These are phyloP conservation scores for Daedaleopsis nitida DNA, from an alignment of 768 basidiomycete genomes.

Conservation along the genomic window DNA sequence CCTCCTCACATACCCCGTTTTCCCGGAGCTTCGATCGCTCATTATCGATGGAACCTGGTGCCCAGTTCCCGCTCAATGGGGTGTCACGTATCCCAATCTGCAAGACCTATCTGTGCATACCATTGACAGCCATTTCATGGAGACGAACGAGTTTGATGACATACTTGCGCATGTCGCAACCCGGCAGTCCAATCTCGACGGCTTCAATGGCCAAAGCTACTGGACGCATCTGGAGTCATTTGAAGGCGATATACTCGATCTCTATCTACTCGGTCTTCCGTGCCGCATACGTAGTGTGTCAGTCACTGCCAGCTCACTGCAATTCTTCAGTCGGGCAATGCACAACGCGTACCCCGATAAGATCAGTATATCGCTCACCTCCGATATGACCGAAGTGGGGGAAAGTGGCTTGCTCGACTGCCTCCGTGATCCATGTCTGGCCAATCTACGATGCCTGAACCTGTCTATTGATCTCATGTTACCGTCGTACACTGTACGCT, in stretches of 20 bases:
- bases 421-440: no score
- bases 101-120: background rate
- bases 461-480: no score
- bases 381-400: no score
- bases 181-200: background rate
- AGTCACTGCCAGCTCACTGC: background rate
- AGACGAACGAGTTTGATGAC: background rate
- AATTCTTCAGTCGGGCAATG: background rate
- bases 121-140: background rate
- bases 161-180: background rate
- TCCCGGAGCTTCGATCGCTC: background rate
- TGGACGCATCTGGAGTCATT: background rate
- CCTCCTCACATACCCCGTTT: background rate
- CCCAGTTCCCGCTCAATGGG: background rate
- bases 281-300: background rate
- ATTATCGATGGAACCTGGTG: background rate
- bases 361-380: background rate
- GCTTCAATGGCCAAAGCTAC: no score
- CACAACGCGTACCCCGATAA: background rate
- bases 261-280: background rate
- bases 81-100: background rate
- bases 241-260: background rate
- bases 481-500: no score
- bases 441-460: no score
- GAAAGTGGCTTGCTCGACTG: no score